Conservation (phyloP, 2,329 filamentous ascomycete genomes). For the Xylaria sp. region DNA sequence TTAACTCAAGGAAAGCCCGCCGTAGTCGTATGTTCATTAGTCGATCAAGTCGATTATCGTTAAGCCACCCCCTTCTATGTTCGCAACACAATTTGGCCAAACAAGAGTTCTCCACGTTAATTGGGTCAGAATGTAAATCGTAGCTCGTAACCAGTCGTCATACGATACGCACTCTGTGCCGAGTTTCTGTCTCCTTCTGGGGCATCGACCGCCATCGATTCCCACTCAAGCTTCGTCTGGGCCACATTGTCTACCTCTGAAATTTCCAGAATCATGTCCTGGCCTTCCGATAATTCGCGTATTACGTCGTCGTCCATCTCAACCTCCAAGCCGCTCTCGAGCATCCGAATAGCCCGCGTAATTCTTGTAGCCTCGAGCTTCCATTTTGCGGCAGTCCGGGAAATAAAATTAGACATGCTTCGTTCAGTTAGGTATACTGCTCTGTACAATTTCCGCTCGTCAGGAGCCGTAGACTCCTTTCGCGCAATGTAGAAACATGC, state of each 20-base stretch:
- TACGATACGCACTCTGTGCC: slow-evolving; percentile 47
- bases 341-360: slow-evolving; percentile 75
- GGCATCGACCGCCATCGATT: slow-evolving; percentile 69
- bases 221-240: slow-evolving; percentile 67
- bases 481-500: slow-evolving; percentile 88
- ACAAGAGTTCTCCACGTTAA: slow-evolving; percentile 28
- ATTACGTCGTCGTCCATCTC: slow-evolving; percentile 93
- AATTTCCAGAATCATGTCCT: slow-evolving; percentile 86
- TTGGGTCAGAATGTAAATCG: slow-evolving; percentile 58
- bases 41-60: slow-evolving; percentile 29
- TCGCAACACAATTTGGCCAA: slow-evolving; percentile 19
- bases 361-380: slow-evolving; percentile 78
- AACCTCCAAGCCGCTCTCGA: slow-evolving; percentile 79
- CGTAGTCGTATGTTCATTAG: slow-evolving; percentile 43
- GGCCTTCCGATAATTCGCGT: slow-evolving; percentile 83
- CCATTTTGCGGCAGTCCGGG: slow-evolving; percentile 80
- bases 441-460: slow-evolving; percentile 74
- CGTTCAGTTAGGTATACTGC: slow-evolving; percentile 87
- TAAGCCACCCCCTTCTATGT: slow-evolving; percentile 35
- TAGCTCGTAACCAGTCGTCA: slow-evolving; percentile 55
- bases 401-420: slow-evolving; percentile 77
- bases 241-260: slow-evolving; percentile 54
- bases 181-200: slow-evolving; percentile 52
- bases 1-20: slow-evolving; percentile 40
- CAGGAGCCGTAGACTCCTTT: slow-evolving; percentile 60